These are phyloP conservation scores for Prunus yedoensis DNA, from an alignment of 331 rosid species.

Conservation along the genomic window DNA sequence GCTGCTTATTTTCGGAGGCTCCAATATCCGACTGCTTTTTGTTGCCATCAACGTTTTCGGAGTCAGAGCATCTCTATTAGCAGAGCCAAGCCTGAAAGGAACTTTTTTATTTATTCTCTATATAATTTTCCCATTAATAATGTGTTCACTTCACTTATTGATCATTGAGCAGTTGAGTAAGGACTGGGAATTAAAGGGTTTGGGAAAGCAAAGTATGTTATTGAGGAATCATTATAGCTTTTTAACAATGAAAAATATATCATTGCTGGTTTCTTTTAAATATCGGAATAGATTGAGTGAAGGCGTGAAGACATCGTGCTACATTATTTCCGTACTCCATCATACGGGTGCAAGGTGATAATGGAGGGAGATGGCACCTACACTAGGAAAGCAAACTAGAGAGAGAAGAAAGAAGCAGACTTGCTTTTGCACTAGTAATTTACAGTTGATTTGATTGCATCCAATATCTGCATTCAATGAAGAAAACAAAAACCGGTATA, in stretches of 20 bases:
- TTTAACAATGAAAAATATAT: no score
- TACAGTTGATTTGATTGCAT: conserved; percentile 85
- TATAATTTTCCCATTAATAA: no score
- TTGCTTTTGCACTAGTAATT: conserved; percentile 41
- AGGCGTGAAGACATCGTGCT: not conserved
- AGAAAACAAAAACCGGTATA: not conserved
- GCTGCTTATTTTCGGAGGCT: no score
- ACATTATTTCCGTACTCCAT: not conserved
- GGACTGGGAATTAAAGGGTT: not conserved
- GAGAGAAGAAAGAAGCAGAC: not conserved
- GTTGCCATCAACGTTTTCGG: no score
- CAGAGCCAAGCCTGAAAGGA: no score
- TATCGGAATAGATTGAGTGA: not conserved
- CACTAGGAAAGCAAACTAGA: not conserved
- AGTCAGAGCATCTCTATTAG: no score
- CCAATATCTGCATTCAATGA: conserved; percentile 72
- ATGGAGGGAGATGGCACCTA: not conserved
- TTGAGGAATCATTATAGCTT: no score
- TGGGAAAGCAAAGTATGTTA: no score
- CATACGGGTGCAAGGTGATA: not conserved
- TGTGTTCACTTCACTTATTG: not conserved
- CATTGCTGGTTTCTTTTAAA: not conserved
- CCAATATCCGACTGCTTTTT: no score
- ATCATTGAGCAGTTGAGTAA: not conserved
- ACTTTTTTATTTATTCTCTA: no score